phyloP scores from a whole-genome alignment of 1,284 basidiomycete species.

The Leccinum angustisporum region DNA sequence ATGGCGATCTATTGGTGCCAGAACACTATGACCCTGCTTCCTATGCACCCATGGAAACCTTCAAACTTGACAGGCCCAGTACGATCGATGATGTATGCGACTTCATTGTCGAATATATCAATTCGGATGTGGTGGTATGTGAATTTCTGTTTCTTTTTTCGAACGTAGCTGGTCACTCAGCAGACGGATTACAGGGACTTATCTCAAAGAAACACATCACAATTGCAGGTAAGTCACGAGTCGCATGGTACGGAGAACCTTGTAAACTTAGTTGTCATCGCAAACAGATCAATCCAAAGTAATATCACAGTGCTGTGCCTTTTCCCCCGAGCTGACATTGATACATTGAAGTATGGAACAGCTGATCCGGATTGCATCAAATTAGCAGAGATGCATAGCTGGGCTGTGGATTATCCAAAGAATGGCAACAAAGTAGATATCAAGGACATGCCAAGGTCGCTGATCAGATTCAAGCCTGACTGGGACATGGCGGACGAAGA shows the following conservation, averaged over 20 bases:
- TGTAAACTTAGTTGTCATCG: background rate
- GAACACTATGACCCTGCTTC: conserved; percentile 49
- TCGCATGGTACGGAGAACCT: background rate
- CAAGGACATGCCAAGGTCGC: conserved; percentile 44
- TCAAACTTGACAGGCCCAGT: conserved; percentile 52
- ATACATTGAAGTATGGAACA: conserved; percentile 53
- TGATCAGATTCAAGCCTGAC: conserved; percentile 71
- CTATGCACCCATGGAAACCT: conserved; percentile 45
- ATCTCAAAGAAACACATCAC: conserved; percentile 68
- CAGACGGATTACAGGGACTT: conserved; percentile 48
- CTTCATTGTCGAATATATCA: conserved; percentile 82
- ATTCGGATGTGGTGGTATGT: conserved; percentile 70
- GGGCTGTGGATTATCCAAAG: conserved; percentile 75
- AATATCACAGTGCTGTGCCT: conserved; percentile 8
- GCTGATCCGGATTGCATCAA: conserved; percentile 60
- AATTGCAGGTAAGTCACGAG: conserved; percentile 53
- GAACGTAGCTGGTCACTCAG: conserved; percentile 4
- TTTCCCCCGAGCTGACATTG: conserved; percentile 1
- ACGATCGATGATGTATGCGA: conserved; percentile 75
- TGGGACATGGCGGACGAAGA: conserved; percentile 72
- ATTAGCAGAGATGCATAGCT: conserved; percentile 64
- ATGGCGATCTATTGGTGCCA: conserved; percentile 53
- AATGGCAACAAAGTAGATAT: conserved; percentile 67
- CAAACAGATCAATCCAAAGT: conserved; percentile 65
- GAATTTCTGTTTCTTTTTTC: background rate